Evolutionary conservation across 805 yeast species (phyloP), one percentile per base, ranked within the genome.

Genomic region (Candida hispaniensis): DNA sequence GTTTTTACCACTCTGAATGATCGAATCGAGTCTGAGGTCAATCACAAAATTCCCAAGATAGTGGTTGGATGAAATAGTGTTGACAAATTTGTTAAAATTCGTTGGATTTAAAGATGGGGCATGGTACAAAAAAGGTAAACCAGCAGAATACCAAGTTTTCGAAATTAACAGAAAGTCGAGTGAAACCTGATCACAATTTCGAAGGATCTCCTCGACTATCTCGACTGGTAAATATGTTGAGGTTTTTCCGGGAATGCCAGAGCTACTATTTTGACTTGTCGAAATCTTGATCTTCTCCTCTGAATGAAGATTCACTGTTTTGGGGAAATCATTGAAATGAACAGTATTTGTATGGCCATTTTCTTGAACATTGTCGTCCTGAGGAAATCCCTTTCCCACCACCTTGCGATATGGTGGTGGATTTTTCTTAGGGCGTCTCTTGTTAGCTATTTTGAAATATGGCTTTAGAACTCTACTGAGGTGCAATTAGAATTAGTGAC

Each of bases 361-460:
- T 25, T 38, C 28, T 40, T 33, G 17, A 38, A 30, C 16, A 9
- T 27, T 23, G 25, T 40, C 41, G 24, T 25, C 23, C 20, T 17
- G 24, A 14, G 29, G 11, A 8, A 10, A n/a, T 10, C 23, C 4
- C 17, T 25, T 25, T 16, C 35, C 35, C 7, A 30, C 83, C 54
- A 81, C 82, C 55, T 76, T 69, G 55, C 74, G 67, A 58, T 80
- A 85, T 5, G 86, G 85, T 39, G 85, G 83, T 43, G 76, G 74
- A 29, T 69, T 63, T 64, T 85, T 79, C 64, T 78, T 79, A 7
- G 94, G 85, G 54, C 96, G 69, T 50, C 86, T 60, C 56, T 83
- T 85, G 58, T 85, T 85, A 19, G 85, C 95, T 76, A 85, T 85
- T 12, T n/a, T n/a, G n/a, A n/a, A n/a, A n/a, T n/a, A n/a, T n/a